Percentiles rank a stretch among this genome's conserved stretches.
Conservation (phyloP, 371 early-diverging fungal genomes). For the Mortierella sp. region DNA sequence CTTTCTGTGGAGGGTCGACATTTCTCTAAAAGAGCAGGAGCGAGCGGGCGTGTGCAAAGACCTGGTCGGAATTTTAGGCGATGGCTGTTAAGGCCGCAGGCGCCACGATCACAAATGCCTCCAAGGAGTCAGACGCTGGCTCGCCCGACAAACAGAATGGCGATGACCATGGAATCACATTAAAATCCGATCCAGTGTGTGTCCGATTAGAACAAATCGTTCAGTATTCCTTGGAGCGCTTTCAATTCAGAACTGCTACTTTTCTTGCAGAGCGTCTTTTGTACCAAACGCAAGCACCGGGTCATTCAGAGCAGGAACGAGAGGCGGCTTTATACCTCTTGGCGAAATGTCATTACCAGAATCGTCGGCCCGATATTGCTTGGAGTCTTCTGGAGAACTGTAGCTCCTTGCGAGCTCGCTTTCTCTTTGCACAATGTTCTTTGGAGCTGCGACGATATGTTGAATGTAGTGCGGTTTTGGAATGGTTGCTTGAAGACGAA, state of each 20-base stretch:
- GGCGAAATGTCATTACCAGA: conserved; percentile 42
- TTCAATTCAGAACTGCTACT: conserved; percentile 37
- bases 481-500: conserved; percentile 37
- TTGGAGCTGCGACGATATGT: conserved; percentile 52
- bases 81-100: conserved; percentile 22
- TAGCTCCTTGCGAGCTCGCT: conserved; percentile 27
- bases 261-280: conserved; percentile 41
- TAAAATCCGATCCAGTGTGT: conserved; percentile 17
- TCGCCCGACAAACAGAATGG: not conserved
- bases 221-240: conserved; percentile 35
- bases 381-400: conserved; percentile 35
- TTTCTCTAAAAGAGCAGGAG: no score
- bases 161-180: not conserved
- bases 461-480: conserved; percentile 54
- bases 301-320: conserved; percentile 21
- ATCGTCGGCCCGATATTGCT: conserved; percentile 31
- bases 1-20: no score
- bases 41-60: no score
- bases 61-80: not conserved
- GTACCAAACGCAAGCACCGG: conserved; percentile 21
- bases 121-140: not conserved
- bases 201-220: conserved; percentile 32
- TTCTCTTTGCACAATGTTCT: conserved; percentile 57
- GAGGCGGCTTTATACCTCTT: conserved; percentile 40
- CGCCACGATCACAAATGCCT: conserved; percentile 9